Base-by-base conservation (phyloP, 805 yeast genomes). In the Vanderwaltozyma polyspora region DNA sequence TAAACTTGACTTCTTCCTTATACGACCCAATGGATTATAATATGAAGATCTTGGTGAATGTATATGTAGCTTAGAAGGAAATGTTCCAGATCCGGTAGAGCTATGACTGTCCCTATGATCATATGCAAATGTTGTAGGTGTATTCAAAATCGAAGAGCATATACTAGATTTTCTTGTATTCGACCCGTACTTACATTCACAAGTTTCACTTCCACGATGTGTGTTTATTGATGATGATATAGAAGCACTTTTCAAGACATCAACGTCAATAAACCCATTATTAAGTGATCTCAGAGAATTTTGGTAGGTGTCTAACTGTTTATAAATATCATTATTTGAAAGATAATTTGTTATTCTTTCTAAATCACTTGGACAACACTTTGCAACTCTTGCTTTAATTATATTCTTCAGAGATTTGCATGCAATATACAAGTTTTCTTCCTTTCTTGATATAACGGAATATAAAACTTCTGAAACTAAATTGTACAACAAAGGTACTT, bases 401-500 rank as follows among this genome's bases (percentile, higher is more conserved):
- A 44, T 41, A 8, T 37, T 38, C 9, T 33, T 39, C 25, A 62
- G 28, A 2, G 52, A 33, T 22, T 49, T 48, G 35, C 53, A 57
- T 6, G 45, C 46, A 21, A 54, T 46, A 31, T 48, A 48, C 23
- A 66, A 28, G 15, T 66, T 64, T 8, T 69, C 66, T 48, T 80
- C 89, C 39, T 78, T 76, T 41, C 74, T 64, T 3, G 83, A 81
- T 37, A 81, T 67, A 10, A 79, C 69, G 2, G 82, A 79, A 54
- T 74, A 81, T 29, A 81, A 56, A 1, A 74, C 74, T 49, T 82
- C 91, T 28, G 75, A 60, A 33, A 80, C 70, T 44, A 80, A 61
- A 45, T 79, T 85, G 49, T 76, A 78, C 22, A 82, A 59, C 29
- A 80, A 58, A 2, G 89, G 87, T 17, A 81, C 66, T 40, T 77